phyloP scores from a whole-genome alignment of 305 asterid genomes.

The Rubia tinctorum region DNA sequence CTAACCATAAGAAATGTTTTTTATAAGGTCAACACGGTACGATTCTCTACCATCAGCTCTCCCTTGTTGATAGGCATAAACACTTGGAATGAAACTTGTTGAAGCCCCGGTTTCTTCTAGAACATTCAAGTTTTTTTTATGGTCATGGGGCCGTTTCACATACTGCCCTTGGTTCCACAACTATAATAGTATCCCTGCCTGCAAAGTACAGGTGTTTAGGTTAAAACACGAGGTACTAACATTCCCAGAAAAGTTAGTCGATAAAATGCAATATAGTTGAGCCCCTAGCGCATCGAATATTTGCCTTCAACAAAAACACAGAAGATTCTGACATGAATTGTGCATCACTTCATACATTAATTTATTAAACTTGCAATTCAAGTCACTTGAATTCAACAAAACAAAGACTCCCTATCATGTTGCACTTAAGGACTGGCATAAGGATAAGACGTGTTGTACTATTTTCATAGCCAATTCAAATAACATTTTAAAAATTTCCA shows the following conservation, averaged over 20 bases:
- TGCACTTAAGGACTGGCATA: neutral
- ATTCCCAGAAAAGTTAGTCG: too few relatives aligned
- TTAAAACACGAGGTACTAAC: too few relatives aligned
- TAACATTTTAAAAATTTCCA: neutral
- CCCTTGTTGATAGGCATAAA: slow-evolving; percentile 17
- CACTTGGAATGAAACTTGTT: slow-evolving; percentile 31
- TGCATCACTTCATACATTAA: neutral
- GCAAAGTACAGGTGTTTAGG: too few relatives aligned
- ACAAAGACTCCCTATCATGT: neutral
- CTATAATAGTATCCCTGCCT: too few relatives aligned
- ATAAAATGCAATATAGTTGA: too few relatives aligned
- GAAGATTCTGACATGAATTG: neutral
- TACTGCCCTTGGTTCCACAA: too few relatives aligned
- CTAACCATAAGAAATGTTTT: slow-evolving; percentile 91
- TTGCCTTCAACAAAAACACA: neutral
- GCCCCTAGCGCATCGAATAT: too few relatives aligned
- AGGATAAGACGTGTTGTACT: neutral
- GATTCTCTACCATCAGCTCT: slow-evolving; percentile 37
- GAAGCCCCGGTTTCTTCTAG: slow-evolving; percentile 28
- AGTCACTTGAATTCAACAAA: neutral
- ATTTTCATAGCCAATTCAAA: neutral
- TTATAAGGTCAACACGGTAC: slow-evolving; percentile 59
- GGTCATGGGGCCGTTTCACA: slow-evolving; percentile 26
- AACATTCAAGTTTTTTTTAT: slow-evolving; percentile 17
- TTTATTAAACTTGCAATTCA: neutral